Evolutionary conservation across 345 rosid species (phyloP).

Genomic region (Rhizophora apiculata): DNA sequence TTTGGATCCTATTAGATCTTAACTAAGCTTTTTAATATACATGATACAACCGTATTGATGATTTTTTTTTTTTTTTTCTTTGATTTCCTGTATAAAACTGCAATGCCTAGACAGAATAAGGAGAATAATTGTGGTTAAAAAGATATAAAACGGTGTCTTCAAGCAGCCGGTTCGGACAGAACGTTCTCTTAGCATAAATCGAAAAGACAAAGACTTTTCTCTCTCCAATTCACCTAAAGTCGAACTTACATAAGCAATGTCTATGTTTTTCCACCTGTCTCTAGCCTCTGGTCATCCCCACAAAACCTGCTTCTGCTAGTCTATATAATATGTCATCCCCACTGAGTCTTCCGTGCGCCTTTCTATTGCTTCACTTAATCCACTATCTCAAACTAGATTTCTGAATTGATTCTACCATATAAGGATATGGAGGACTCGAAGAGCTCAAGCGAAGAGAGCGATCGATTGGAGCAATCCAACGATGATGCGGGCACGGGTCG

Average conservation of each 20-base stretch:
- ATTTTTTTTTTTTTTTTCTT: too few species aligned
- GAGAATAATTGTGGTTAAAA: not conserved
- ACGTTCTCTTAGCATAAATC: conserved; percentile 9
- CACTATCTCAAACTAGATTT: not conserved
- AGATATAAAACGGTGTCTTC: not conserved
- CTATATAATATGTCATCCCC: not conserved
- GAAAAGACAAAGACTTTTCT: conserved; percentile 15
- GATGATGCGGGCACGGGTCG: conserved; percentile 13
- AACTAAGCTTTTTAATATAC: too few species aligned
- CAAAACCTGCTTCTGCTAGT: not conserved
- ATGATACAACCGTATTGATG: too few species aligned
- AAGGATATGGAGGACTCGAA: conserved; percentile 8
- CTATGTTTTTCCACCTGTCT: conserved; percentile 7
- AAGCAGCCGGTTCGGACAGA: conserved; percentile 20
- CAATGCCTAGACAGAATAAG: conserved; percentile 11
- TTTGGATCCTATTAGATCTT: too few species aligned
- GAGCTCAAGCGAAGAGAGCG: conserved; percentile 18
- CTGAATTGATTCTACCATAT: not conserved
- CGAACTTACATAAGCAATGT: not conserved
- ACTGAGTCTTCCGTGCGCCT: not conserved
- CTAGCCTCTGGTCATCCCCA: not conserved
- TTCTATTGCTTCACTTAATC: not conserved
- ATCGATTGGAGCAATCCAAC: conserved; percentile 6
- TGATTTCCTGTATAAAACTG: not conserved
- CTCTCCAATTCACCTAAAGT: conserved; percentile 5